A percentile compares a stretch with the other conserved stretches of the same genome.
phyloP scores from a whole-genome alignment of 495 filamentous ascomycete species.

The Bathelium albidoporum region DNA sequence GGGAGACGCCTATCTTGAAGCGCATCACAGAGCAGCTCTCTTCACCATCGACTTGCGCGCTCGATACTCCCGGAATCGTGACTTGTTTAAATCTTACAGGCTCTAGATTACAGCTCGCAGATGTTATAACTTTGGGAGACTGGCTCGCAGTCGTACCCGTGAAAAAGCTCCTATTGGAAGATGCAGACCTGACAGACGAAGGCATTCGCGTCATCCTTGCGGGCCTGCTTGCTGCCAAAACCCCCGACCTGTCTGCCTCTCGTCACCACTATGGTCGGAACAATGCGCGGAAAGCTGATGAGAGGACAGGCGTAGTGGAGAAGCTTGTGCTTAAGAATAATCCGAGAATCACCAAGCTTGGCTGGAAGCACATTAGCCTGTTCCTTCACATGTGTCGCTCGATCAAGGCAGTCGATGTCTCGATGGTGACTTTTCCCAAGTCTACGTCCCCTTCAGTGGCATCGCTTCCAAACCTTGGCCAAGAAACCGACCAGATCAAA shows the following conservation, averaged over 20 bases:
- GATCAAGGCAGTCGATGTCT: slow-evolving; percentile 75
- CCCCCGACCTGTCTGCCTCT: slow-evolving; percentile 34
- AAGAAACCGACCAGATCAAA: slow-evolving; percentile 2
- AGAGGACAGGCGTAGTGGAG: slow-evolving; percentile 64
- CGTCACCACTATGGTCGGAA: slow-evolving; percentile 22
- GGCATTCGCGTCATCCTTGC: slow-evolving; percentile 78
- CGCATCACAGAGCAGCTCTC: slow-evolving; percentile 77
- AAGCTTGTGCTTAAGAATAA: slow-evolving; percentile 86
- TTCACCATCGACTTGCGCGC: slow-evolving; percentile 9
- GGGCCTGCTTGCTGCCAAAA: slow-evolving; percentile 72
- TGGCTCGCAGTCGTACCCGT: slow-evolving; percentile 91
- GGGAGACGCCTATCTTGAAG: slow-evolving; percentile 82
- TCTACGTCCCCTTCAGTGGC: slow-evolving; percentile 19
- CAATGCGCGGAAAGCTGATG: slow-evolving; percentile 36
- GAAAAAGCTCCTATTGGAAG: slow-evolving; percentile 71
- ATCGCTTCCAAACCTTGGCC: slow-evolving; percentile 13
- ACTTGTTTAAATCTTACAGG: slow-evolving; percentile 72
- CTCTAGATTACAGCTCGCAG: slow-evolving; percentile 70
- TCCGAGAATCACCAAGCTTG: slow-evolving; percentile 67
- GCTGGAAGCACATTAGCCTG: slow-evolving; percentile 83
- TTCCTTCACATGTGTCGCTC: slow-evolving; percentile 86
- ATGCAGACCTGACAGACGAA: slow-evolving; percentile 76
- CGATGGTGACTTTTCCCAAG: slow-evolving; percentile 71
- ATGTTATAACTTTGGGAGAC: slow-evolving; percentile 78
- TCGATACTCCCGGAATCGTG: slow-evolving; percentile 55